Evolutionary conservation across 352 stramenopile genomes (phyloP).

Genomic region (Phytopythium mirpurense): DNA sequence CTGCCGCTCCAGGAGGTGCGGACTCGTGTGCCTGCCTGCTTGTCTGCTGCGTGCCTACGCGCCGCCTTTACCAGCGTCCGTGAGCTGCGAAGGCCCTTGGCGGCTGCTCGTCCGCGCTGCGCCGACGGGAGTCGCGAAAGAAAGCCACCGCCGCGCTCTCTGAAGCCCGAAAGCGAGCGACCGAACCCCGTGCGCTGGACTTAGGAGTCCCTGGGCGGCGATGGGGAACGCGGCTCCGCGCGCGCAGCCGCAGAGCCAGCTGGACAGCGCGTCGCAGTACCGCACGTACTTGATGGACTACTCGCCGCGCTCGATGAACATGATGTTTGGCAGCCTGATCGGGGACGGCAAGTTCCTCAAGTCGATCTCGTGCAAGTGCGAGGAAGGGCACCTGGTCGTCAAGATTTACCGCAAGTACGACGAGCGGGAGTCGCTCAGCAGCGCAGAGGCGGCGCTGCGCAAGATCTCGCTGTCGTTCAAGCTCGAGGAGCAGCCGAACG

Average conservation of each 20-base stretch:
- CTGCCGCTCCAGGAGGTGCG: too few relatives aligned
- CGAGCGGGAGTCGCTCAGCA: conserved; percentile 54
- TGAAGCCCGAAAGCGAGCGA: conserved; percentile 2
- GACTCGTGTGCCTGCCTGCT: too few relatives aligned
- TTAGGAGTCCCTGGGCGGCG: neutral
- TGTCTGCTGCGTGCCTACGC: too few relatives aligned
- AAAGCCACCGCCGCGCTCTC: neutral
- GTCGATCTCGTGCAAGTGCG: conserved; percentile 83
- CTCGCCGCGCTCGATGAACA: conserved; percentile 74
- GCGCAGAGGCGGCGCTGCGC: conserved; percentile 49
- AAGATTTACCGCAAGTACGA: conserved; percentile 89
- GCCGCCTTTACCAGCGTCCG: neutral
- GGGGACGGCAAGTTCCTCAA: conserved; percentile 90
- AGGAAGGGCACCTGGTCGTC: conserved; percentile 78
- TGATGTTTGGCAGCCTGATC: conserved; percentile 84
- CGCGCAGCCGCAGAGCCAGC: conserved; percentile 64
- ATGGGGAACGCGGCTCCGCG: conserved; percentile 85
- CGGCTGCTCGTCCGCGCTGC: neutral
- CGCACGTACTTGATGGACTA: conserved; percentile 88
- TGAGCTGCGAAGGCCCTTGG: neutral
- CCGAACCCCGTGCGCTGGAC: conserved; percentile 8
- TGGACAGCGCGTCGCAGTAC: conserved; percentile 84
- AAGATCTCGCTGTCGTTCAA: conserved; percentile 49
- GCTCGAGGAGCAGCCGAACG: conserved; percentile 70
- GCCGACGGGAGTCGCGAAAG: neutral